These are phyloP conservation scores for Polygonum maritimum DNA, from an alignment of 148 eudicot species.

Conservation along the genomic window DNA sequence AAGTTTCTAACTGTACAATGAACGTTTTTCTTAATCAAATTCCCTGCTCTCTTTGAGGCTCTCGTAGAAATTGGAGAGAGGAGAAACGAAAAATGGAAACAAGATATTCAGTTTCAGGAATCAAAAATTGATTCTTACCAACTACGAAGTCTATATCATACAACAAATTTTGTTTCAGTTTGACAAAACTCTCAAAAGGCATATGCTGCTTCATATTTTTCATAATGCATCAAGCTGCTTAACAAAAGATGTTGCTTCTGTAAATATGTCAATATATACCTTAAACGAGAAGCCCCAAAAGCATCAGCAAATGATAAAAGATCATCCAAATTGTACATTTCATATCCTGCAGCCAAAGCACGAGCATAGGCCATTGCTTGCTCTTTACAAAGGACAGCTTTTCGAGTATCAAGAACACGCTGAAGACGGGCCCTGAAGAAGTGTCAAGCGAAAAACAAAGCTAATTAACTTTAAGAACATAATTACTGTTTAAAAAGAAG, in stretches of 20 bases:
- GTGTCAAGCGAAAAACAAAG: slow-evolving; percentile 10
- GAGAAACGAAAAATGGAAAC: not conserved
- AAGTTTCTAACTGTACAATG: not conserved
- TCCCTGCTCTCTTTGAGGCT: no score
- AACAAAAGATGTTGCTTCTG: not conserved
- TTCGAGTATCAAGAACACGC: slow-evolving; percentile 72
- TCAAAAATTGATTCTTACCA: not conserved
- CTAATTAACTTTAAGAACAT: not conserved
- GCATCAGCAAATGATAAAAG: slow-evolving; percentile 64
- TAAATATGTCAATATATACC: slow-evolving; percentile 28
- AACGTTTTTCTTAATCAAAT: not conserved
- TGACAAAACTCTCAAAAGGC: not conserved
- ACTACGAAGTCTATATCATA: not conserved
- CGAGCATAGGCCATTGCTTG: slow-evolving; percentile 94
- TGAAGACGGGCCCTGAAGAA: slow-evolving; percentile 48
- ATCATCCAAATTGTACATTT: slow-evolving; percentile 50
- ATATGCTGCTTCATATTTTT: not conserved
- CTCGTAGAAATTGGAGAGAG: not conserved
- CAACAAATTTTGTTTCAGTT: not conserved
- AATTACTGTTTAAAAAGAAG: slow-evolving; percentile 1
- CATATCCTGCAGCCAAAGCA: slow-evolving; percentile 76
- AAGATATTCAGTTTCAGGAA: not conserved
- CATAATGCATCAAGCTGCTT: not conserved
- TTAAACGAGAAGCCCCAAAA: slow-evolving; percentile 79
- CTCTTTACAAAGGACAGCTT: slow-evolving; percentile 63